These are phyloP conservation scores for Didymosphaeria variabile DNA, from an alignment of 2,329 filamentous ascomycete species.

Conservation along the genomic window DNA sequence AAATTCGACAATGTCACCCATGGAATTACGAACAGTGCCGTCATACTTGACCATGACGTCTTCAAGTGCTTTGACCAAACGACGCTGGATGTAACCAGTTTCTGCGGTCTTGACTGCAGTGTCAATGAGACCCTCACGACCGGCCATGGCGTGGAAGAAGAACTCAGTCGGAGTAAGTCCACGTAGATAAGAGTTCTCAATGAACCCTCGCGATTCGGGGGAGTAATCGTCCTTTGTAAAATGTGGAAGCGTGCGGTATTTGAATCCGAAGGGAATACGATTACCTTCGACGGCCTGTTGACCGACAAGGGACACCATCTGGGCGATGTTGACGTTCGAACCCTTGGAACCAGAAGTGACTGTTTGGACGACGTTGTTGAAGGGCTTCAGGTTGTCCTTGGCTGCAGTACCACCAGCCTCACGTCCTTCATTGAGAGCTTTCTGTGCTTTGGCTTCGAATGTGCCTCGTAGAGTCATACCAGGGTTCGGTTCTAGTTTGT, in stretches of 20 bases:
- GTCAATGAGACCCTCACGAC: slow-evolving; percentile 99
- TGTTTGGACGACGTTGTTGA: slow-evolving; percentile 97
- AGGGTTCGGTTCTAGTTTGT: slow-evolving; percentile 88
- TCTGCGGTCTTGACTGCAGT: slow-evolving; percentile 99
- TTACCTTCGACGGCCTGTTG: slow-evolving; percentile 99
- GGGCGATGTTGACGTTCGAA: slow-evolving; percentile 98
- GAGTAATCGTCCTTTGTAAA: slow-evolving; percentile 99
- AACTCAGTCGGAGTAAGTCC: slow-evolving; percentile 95
- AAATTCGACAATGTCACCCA: slow-evolving; percentile 97
- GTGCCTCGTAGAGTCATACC: slow-evolving; percentile 99
- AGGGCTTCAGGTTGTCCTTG: slow-evolving; percentile 89
- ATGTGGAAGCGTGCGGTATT: slow-evolving; percentile 94
- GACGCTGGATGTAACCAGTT: slow-evolving; percentile 98
- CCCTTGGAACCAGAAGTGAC: slow-evolving; percentile 97
- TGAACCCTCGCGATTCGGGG: slow-evolving; percentile 94
- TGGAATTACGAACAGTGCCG: slow-evolving; percentile 93
- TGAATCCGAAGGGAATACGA: slow-evolving; percentile 99
- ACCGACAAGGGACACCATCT: slow-evolving; percentile 98
- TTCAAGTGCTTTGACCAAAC: slow-evolving; percentile 96
- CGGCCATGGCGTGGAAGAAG: slow-evolving; percentile 99
- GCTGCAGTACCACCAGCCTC: slow-evolving; percentile 94
- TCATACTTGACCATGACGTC: slow-evolving; percentile 98
- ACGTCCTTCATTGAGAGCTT: slow-evolving; percentile 92
- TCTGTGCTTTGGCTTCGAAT: slow-evolving; percentile 96
- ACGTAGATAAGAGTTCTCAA: slow-evolving; percentile 97